Percentiles rank a stretch among this genome's conserved stretches.
These are phyloP conservation scores for Globisporangium parvum DNA, from an alignment of 352 stramenopile genomes.

Conservation along the genomic window DNA sequence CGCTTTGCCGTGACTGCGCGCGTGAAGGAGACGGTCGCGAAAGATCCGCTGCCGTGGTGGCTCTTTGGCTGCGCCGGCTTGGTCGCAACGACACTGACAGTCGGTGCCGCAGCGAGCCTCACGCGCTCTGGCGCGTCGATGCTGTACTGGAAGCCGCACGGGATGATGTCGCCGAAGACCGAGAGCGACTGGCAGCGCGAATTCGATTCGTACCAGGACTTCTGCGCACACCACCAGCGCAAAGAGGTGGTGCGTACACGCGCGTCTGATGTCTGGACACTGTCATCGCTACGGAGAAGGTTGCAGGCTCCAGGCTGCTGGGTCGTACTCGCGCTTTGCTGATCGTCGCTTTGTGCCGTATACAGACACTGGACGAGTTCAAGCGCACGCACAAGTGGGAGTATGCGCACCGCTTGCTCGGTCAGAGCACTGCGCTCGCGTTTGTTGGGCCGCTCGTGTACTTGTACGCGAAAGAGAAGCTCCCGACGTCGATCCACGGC, in stretches of 20 bases:
- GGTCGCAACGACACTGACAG: constrained; percentile 92
- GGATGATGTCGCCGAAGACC: constrained; percentile 73
- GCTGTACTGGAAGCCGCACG: constrained; percentile 93
- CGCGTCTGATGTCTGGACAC: not conserved
- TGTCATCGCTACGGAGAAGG: too few relatives aligned
- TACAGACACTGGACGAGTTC: constrained; percentile 93
- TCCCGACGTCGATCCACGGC: constrained; percentile 45
- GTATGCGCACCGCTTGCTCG: constrained; percentile 90
- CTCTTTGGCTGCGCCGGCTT: constrained; percentile 88
- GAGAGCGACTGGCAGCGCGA: constrained; percentile 89
- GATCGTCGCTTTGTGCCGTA: not conserved
- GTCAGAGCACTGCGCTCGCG: constrained; percentile 85
- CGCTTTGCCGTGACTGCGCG: constrained; percentile 9
- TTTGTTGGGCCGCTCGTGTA: constrained; percentile 89
- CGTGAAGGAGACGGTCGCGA: constrained; percentile 27
- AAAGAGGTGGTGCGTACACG: constrained; percentile 38
- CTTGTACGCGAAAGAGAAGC: constrained; percentile 78
- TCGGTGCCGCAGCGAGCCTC: constrained; percentile 94
- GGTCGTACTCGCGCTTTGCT: too few relatives aligned
- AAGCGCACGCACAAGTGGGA: constrained; percentile 94
- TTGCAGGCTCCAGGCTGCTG: too few relatives aligned
- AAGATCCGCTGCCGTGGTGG: constrained; percentile 84
- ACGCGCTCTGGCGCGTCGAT: constrained; percentile 93
- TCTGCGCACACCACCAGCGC: constrained; percentile 92
- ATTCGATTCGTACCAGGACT: constrained; percentile 94